These are phyloP conservation scores for Neurospora crassa DNA, from an alignment of 2,329 filamentous ascomycete genomes.

Conservation along the genomic window DNA sequence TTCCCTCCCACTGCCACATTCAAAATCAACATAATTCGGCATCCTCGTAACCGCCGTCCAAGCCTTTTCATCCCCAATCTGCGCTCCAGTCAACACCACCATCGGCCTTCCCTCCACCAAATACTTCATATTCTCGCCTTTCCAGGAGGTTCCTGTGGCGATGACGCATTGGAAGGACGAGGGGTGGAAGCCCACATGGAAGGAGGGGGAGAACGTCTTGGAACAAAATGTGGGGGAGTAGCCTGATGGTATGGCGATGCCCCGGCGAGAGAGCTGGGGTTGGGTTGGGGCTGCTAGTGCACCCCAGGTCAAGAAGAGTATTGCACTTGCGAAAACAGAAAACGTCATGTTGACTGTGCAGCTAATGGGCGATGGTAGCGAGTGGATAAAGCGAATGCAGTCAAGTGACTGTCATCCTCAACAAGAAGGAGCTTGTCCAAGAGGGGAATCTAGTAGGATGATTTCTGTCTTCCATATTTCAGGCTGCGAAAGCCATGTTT, in stretches of 20 bases:
- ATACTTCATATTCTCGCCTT: slow-evolving; percentile 39
- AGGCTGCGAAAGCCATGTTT: neutral
- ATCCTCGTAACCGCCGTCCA: slow-evolving; percentile 39
- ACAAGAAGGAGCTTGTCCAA: neutral
- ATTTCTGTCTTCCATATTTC: neutral
- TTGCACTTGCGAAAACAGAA: neutral
- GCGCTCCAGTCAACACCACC: slow-evolving; percentile 31
- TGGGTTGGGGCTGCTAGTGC: neutral
- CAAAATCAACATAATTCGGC: slow-evolving; percentile 37
- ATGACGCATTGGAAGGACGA: slow-evolving; percentile 32
- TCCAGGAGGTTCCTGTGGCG: slow-evolving; percentile 34
- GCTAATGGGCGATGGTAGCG: neutral
- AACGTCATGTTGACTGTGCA: neutral
- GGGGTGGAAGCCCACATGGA: slow-evolving; percentile 23
- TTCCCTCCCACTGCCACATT: slow-evolving; percentile 44
- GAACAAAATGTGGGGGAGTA: slow-evolving; percentile 11
- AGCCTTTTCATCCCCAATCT: slow-evolving; percentile 31
- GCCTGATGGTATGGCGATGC: neutral
- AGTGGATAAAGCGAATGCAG: neutral
- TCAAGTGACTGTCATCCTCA: neutral
- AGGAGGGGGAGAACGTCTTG: slow-evolving; percentile 20
- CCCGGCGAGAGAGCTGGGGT: neutral
- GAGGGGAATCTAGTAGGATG: neutral
- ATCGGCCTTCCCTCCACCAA: slow-evolving; percentile 33
- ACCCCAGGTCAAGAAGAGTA: neutral